phyloP scores from a whole-genome alignment of 352 stramenopile species.

The Phytophthora foliorum region DNA sequence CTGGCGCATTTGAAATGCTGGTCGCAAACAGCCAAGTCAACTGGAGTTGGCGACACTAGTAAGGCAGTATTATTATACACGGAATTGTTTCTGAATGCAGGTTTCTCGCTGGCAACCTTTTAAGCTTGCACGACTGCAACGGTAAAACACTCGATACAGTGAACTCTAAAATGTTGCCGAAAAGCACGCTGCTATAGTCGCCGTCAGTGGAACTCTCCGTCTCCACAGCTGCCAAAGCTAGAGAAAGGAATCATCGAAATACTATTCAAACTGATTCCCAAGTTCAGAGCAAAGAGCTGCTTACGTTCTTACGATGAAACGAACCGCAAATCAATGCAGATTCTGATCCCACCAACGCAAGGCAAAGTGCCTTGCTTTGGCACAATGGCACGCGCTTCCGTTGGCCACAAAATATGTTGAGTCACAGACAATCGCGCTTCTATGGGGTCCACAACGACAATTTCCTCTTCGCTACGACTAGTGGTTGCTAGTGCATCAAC shows the following conservation, averaged over 20 bases:
- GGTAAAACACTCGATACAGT: no score
- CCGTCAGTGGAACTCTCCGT: neutral
- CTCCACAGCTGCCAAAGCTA: neutral
- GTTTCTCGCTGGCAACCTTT: no score
- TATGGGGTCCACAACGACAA: neutral
- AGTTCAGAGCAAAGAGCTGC: neutral
- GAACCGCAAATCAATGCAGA: slow-evolving; percentile 24
- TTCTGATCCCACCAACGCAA: slow-evolving; percentile 14
- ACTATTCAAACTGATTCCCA: slow-evolving; percentile 3
- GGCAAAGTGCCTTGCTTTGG: slow-evolving; percentile 8
- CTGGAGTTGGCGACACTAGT: no score
- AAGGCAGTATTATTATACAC: no score
- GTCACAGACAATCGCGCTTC: neutral
- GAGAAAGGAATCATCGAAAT: slow-evolving; percentile 3
- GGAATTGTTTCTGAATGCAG: no score
- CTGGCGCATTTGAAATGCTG: no score
- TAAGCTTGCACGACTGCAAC: no score
- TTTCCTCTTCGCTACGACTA: neutral
- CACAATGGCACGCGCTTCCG: slow-evolving; percentile 26
- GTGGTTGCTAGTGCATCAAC: neutral
- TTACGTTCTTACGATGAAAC: slow-evolving; percentile 13
- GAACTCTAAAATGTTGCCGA: no score
- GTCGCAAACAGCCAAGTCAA: no score
- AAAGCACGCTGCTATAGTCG: neutral
- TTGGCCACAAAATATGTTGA: slow-evolving; percentile 17